A percentile compares a stretch with the other conserved stretches of the same genome.
phyloP scores from a whole-genome alignment of 1,139 yeast genomes.

The Blastobotrys serpentis region DNA sequence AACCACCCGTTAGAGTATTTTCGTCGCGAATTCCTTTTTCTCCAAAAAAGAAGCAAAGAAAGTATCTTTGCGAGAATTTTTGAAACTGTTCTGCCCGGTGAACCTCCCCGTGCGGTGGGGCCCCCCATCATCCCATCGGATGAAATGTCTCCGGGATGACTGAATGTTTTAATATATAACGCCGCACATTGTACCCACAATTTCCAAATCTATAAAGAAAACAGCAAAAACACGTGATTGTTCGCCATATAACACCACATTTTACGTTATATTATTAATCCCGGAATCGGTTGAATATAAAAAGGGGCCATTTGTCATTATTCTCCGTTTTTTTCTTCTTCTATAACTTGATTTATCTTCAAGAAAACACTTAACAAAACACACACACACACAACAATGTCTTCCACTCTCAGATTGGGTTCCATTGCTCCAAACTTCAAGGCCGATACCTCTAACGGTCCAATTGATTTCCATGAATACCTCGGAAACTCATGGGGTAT shows the following conservation, averaged over 20 bases:
- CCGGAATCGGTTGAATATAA: constrained; percentile 7
- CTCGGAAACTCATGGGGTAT: constrained; percentile 76
- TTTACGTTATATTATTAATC: constrained; percentile 3
- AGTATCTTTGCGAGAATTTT: neutral
- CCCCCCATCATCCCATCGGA: no score
- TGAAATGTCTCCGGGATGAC: no score
- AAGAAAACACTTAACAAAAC: neutral
- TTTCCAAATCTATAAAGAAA: neutral
- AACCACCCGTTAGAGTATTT: no score
- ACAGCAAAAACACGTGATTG: constrained; percentile 10
- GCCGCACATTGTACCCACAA: neutral
- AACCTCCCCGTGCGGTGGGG: no score
- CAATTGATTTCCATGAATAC: constrained; percentile 72
- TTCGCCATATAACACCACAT: constrained; percentile 7
- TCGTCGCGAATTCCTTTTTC: neutral
- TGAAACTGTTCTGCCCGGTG: neutral
- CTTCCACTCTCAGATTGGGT: constrained; percentile 48
- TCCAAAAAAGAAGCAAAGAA: neutral
- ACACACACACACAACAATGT: constrained; percentile 3
- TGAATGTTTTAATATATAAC: neutral
- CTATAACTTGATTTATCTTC: neutral
- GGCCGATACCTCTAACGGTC: constrained; percentile 72
- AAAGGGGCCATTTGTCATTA: constrained; percentile 1
- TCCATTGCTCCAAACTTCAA: constrained; percentile 78
- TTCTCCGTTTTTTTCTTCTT: neutral